Evolutionary conservation across 2,329 filamentous ascomycete genomes (phyloP).

Genomic region (Trichoderma pleuroti): DNA sequence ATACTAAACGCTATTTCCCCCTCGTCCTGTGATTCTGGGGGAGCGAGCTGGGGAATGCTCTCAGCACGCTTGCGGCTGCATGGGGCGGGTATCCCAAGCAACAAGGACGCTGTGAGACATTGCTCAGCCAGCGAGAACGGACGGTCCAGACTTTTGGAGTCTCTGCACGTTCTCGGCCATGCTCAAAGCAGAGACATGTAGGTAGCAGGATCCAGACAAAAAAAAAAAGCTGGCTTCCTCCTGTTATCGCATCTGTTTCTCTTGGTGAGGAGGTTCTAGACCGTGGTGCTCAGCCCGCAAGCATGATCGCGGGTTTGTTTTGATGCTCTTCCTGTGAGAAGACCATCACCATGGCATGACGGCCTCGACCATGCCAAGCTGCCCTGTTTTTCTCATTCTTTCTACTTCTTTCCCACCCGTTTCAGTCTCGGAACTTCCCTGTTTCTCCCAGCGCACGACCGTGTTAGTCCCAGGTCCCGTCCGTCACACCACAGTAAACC

Average conservation of each 20-base stretch:
- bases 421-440: neutral
- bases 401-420: neutral
- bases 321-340: neutral
- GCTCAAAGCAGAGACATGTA: conserved; percentile 2
- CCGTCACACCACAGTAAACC: neutral
- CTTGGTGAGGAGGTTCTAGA: neutral
- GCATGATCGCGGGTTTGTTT: neutral
- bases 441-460: neutral
- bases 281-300: neutral
- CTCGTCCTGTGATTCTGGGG: neutral
- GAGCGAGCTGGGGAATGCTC: conserved; percentile 3
- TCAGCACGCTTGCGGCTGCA: conserved; percentile 9
- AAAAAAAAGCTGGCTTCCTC: neutral
- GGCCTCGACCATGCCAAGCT: conserved; percentile 6
- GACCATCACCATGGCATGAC: neutral
- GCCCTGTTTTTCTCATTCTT: neutral
- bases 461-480: conserved; percentile 3
- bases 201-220: neutral
- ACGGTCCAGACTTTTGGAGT: neutral
- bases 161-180: conserved; percentile 18
- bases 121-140: conserved; percentile 11
- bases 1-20: neutral
- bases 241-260: neutral
- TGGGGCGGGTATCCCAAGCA: conserved; percentile 11
- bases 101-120: conserved; percentile 14